These are phyloP conservation scores for Phytophthora sansomeana DNA, from an alignment of 352 stramenopile species.

Conservation along the genomic window DNA sequence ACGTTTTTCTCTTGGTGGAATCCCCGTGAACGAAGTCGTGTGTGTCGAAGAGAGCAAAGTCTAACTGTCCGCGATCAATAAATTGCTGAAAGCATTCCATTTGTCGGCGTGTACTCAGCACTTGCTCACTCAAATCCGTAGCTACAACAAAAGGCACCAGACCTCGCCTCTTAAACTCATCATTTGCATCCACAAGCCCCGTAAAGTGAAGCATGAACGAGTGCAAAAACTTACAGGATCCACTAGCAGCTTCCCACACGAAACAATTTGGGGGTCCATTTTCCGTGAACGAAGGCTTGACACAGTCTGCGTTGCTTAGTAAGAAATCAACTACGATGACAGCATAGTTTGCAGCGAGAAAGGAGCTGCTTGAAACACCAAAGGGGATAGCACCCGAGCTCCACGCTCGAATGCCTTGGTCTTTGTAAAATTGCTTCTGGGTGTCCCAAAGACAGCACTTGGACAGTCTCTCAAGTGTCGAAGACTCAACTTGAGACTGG, in stretches of 20 bases:
- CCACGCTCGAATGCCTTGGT: conserved; percentile 80
- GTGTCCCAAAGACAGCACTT: conserved; percentile 71
- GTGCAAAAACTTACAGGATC: conserved; percentile 86
- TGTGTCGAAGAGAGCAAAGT: conserved; percentile 81
- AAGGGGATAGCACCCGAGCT: conserved; percentile 78
- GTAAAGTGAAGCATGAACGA: conserved; percentile 77
- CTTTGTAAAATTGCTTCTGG: conserved; percentile 84
- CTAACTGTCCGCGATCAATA: conserved; percentile 47
- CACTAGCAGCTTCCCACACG: conserved; percentile 85
- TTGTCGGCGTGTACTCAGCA: conserved; percentile 63
- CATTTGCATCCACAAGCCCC: conserved; percentile 37
- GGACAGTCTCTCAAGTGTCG: conserved; percentile 44
- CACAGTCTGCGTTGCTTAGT: conserved; percentile 23
- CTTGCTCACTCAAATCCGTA: conserved; percentile 76
- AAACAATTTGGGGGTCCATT: conserved; percentile 64
- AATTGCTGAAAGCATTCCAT: conserved; percentile 72
- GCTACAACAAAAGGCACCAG: conserved; percentile 70
- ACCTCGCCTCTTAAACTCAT: conserved; percentile 33
- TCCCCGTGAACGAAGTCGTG: conserved; percentile 44
- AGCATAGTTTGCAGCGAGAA: conserved; percentile 74
- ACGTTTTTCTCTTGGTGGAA: conserved; percentile 26
- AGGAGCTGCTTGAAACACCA: conserved; percentile 82
- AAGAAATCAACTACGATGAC: conserved; percentile 60
- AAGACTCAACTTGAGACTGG: background rate
- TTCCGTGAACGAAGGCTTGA: conserved; percentile 7